phyloP scores from a whole-genome alignment of 179 eudicot genomes.

The Beta macrorhiza region DNA sequence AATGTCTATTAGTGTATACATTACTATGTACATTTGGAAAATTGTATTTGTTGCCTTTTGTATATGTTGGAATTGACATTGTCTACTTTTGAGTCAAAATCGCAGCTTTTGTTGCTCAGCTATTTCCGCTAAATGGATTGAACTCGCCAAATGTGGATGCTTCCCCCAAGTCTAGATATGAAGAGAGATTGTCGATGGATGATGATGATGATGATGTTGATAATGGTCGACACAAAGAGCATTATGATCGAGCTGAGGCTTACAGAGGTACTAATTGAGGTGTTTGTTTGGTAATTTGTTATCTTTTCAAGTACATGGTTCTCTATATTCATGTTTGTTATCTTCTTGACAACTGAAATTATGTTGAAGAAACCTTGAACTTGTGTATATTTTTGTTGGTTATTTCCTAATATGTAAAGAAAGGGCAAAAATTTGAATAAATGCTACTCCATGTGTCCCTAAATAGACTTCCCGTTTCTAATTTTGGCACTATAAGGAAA shows the following conservation, averaged over 20 bases:
- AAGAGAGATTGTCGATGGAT: conserved; percentile 22
- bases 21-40: no score
- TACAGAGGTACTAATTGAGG: conserved; percentile 35
- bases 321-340: not conserved
- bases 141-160: conserved; percentile 24
- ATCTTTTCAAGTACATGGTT: not conserved
- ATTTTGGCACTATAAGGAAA: no score
- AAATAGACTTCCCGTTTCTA: no score
- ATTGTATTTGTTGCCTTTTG: no score
- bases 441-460: no score
- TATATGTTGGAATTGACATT: not conserved
- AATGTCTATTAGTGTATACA: no score
- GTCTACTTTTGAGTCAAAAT: not conserved
- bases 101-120: conserved; percentile 45
- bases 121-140: conserved; percentile 32
- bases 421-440: not conserved
- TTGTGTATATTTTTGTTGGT: not conserved
- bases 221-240: conserved; percentile 17
- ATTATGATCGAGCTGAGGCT: conserved; percentile 27
- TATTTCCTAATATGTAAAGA: not conserved
- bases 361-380: not conserved
- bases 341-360: not conserved
- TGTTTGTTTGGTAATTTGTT: not conserved
- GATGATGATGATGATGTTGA: conserved; percentile 36
- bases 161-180: conserved; percentile 26